Conservation (phyloP, 2,329 filamentous ascomycete species). For the Verticillium tricorpus region DNA sequence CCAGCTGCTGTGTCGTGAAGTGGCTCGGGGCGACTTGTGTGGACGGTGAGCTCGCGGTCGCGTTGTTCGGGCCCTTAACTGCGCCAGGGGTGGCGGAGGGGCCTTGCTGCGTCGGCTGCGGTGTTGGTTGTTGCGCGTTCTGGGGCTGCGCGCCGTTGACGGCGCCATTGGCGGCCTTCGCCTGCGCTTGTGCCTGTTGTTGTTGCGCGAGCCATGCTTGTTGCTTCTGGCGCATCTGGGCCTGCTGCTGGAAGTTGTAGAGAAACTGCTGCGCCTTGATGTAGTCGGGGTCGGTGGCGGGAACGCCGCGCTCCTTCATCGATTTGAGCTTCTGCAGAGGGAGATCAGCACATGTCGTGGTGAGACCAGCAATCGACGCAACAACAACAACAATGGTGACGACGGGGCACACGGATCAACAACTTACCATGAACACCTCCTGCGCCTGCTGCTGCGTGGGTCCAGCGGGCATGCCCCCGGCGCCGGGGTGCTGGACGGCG, state of each 20-base stretch:
- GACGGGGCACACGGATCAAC: neutral
- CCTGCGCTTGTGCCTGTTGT: slow-evolving; percentile 43
- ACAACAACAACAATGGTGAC: neutral
- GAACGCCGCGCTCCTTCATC: slow-evolving; percentile 82
- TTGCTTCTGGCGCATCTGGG: slow-evolving; percentile 43
- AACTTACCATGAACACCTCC: slow-evolving; percentile 62
- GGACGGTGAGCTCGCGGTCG: slow-evolving; percentile 16
- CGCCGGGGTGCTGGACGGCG: slow-evolving; percentile 62
- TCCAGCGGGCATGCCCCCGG: slow-evolving; percentile 54
- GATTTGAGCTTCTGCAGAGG: slow-evolving; percentile 73
- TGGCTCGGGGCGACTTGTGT: slow-evolving; percentile 34
- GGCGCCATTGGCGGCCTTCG: slow-evolving; percentile 42
- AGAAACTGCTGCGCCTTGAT: slow-evolving; percentile 77
- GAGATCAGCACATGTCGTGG: slow-evolving; percentile 2
- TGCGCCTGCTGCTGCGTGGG: slow-evolving; percentile 75
- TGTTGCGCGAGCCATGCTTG: slow-evolving; percentile 42
- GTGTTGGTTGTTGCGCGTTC: slow-evolving; percentile 5
- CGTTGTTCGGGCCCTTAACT: slow-evolving; percentile 28
- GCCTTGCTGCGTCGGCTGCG: slow-evolving; percentile 28
- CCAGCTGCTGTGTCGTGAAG: slow-evolving; percentile 76
- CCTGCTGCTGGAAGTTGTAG: slow-evolving; percentile 63
- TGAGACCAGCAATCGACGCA: neutral
- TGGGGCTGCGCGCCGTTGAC: slow-evolving; percentile 38
- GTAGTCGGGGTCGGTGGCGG: slow-evolving; percentile 79
- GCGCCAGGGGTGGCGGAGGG: slow-evolving; percentile 29